Conservation (phyloP, 2,329 filamentous ascomycete genomes). For the Alternaria alternata region DNA sequence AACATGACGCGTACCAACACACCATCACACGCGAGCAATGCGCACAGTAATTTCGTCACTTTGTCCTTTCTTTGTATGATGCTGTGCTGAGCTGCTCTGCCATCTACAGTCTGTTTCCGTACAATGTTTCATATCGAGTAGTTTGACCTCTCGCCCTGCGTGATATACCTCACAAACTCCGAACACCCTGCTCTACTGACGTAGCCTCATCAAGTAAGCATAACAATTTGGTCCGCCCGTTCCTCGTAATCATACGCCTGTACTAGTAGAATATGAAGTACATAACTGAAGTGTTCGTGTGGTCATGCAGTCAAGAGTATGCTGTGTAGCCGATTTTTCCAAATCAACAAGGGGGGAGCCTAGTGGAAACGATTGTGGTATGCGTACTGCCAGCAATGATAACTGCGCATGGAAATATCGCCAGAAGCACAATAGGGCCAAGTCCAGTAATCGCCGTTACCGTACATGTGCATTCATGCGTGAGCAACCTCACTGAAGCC, state of each 20-base stretch:
- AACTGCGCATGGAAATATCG: background rate
- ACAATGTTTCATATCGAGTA: background rate
- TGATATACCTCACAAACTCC: conserved; percentile 8
- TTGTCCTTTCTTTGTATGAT: conserved; percentile 2
- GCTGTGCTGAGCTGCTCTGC: background rate
- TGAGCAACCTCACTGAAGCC: conserved; percentile 27
- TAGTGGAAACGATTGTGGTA: background rate
- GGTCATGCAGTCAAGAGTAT: background rate
- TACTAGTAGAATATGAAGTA: background rate
- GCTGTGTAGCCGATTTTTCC: background rate
- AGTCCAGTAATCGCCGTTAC: conserved; percentile 1
- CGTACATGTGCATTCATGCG: conserved; percentile 3
- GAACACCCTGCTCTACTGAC: conserved; percentile 7
- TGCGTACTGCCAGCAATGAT: background rate
- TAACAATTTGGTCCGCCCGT: conserved; percentile 8
- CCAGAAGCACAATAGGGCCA: background rate
- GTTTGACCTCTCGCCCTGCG: background rate
- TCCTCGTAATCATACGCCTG: background rate
- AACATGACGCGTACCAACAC: background rate
- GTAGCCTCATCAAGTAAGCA: background rate
- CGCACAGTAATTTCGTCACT: background rate
- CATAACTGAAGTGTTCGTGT: background rate
- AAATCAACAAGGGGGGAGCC: background rate
- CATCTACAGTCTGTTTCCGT: conserved; percentile 10
- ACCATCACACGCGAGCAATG: background rate